Evolutionary conservation across 805 yeast species (phyloP).

Genomic region (Clavispora carvajalis): DNA sequence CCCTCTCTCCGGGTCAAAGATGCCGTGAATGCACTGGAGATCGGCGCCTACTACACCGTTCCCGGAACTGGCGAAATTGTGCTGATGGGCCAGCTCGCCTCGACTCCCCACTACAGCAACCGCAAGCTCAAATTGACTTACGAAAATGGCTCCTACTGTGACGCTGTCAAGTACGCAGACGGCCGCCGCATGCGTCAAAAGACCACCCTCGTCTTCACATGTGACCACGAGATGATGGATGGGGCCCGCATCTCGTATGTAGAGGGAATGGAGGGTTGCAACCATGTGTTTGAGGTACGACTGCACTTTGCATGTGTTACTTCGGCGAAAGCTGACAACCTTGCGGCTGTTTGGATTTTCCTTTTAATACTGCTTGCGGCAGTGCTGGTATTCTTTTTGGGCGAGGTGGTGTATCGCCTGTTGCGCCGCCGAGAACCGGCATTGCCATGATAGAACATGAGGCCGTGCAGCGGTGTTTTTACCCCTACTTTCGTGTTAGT

Average conservation of each 20-base stretch:
- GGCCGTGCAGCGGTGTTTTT: too few relatives aligned
- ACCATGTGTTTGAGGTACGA: slow-evolving; percentile 77
- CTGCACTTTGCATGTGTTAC: slow-evolving; percentile 87
- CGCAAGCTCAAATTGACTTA: slow-evolving; percentile 67
- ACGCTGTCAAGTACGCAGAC: slow-evolving; percentile 27
- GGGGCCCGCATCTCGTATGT: slow-evolving; percentile 65
- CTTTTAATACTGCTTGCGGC: slow-evolving; percentile 42
- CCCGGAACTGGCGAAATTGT: slow-evolving; percentile 32
- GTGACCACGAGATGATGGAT: slow-evolving; percentile 68
- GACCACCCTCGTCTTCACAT: slow-evolving; percentile 64
- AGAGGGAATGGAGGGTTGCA: slow-evolving; percentile 71
- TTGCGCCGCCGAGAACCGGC: slow-evolving; percentile 1
- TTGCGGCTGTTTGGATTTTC: slow-evolving; percentile 46
- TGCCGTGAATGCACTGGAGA: slow-evolving; percentile 36
- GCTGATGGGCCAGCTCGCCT: slow-evolving; percentile 59
- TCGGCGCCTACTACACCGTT: slow-evolving; percentile 57
- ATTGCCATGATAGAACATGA: background rate
- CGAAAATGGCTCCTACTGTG: slow-evolving; percentile 60
- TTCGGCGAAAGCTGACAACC: slow-evolving; percentile 22
- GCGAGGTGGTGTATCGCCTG: slow-evolving; percentile 27
- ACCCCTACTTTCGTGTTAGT: too few relatives aligned
- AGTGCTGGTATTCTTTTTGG: slow-evolving; percentile 38
- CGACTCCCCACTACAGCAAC: slow-evolving; percentile 65
- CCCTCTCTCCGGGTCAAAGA: slow-evolving; percentile 23
- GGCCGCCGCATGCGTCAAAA: slow-evolving; percentile 53